Percentiles rank a stretch among this genome's conserved stretches.
phyloP scores from a whole-genome alignment of 805 yeast genomes.

The Candida maesae region DNA sequence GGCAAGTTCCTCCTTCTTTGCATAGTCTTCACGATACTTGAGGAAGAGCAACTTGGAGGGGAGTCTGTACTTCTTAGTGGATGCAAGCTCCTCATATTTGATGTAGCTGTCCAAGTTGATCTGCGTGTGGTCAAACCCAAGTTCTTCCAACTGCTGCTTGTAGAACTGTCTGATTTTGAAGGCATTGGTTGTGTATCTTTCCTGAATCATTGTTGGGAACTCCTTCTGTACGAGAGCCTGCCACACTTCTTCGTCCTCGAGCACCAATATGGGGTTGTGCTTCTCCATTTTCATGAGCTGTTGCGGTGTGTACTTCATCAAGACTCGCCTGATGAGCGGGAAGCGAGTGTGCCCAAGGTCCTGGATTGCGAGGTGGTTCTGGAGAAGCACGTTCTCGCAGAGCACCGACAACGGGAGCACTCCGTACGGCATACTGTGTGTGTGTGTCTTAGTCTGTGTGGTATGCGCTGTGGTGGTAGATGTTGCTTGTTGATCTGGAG shows the following conservation, averaged over 20 bases:
- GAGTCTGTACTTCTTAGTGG: slow-evolving; percentile 27
- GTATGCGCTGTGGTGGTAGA: too few relatives aligned
- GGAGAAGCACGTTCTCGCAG: slow-evolving; percentile 23
- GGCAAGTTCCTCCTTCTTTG: slow-evolving; percentile 32
- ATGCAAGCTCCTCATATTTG: slow-evolving; percentile 5
- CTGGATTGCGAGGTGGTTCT: slow-evolving; percentile 16
- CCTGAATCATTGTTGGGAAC: slow-evolving; percentile 33
- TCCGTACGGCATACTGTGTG: slow-evolving; percentile 11
- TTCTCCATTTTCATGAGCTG: slow-evolving; percentile 33
- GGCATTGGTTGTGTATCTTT: slow-evolving; percentile 26
- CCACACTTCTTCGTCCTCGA: slow-evolving; percentile 40
- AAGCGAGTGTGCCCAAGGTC: slow-evolving; percentile 33
- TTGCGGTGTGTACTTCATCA: slow-evolving; percentile 28
- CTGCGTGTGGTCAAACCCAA: slow-evolving; percentile 7
- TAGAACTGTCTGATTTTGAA: slow-evolving; percentile 20
- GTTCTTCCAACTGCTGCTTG: slow-evolving; percentile 19
- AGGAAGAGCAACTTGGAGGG: slow-evolving; percentile 35
- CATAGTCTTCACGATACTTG: slow-evolving; percentile 31
- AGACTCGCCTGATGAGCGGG: slow-evolving; percentile 28
- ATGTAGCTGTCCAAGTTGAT: slow-evolving; percentile 20
- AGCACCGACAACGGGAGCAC: slow-evolving; percentile 20
- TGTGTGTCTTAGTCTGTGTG: background rate
- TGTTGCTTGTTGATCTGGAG: too few relatives aligned
- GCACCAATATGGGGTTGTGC: slow-evolving; percentile 29
- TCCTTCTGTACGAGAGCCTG: slow-evolving; percentile 27